phyloP scores from a whole-genome alignment of 306 rosid genomes.

The Begonia loranthoides region DNA sequence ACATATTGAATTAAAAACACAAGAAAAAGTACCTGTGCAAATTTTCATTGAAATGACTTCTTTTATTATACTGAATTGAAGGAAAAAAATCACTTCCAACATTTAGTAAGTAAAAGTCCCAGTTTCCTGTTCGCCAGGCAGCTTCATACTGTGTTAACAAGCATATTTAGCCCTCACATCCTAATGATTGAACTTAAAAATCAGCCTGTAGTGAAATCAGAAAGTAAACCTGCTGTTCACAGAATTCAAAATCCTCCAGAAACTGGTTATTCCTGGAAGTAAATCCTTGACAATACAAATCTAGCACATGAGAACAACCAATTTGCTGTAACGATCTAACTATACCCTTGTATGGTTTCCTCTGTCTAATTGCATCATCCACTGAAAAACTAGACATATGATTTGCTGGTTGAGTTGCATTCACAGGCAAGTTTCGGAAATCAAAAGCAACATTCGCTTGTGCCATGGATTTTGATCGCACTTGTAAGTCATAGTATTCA shows the following conservation, averaged over 20 bases:
- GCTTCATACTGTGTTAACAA: conserved; percentile 52
- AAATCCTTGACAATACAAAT: conserved; percentile 82
- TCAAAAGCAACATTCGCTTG: conserved; percentile 18
- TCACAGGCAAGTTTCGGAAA: conserved; percentile 25
- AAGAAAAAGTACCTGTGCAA: conserved; percentile 57
- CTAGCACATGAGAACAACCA: conserved; percentile 80
- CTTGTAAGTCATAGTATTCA: conserved; percentile 84
- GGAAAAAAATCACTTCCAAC: conserved; percentile 26
- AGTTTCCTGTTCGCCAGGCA: conserved; percentile 94
- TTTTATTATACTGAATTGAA: conserved; percentile 25
- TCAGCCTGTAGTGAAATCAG: not conserved
- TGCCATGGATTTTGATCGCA: conserved; percentile 38
- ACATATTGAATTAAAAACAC: not conserved
- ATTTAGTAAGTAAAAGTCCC: conserved; percentile 72
- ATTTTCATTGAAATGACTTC: conserved; percentile 59
- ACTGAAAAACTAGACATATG: conserved; percentile 20
- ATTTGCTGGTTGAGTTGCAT: conserved; percentile 21
- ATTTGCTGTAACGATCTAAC: conserved; percentile 78
- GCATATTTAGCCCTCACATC: not conserved
- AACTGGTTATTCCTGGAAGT: conserved; percentile 46
- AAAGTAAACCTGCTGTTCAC: conserved; percentile 48
- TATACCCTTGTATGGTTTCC: conserved; percentile 70
- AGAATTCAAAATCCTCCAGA: conserved; percentile 74
- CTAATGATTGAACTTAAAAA: too few species aligned
- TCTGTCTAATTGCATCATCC: conserved; percentile 32